phyloP scores from a whole-genome alignment of 2,329 filamentous ascomycete genomes.

The Botryotinia narcissicola region DNA sequence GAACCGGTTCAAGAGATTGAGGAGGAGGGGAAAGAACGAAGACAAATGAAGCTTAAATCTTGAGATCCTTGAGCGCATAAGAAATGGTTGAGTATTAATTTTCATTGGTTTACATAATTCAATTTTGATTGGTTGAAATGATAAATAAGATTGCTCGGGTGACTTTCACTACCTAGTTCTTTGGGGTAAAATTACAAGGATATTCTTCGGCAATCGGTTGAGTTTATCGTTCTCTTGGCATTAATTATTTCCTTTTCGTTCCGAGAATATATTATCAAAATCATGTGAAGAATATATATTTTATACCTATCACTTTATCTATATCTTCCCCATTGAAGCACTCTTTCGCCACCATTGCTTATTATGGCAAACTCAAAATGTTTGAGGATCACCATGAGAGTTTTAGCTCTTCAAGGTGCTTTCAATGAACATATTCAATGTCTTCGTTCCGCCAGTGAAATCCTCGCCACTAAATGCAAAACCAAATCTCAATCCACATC shows the following conservation, averaged over 20 bases:
- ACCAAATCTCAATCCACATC: neutral
- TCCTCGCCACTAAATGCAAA: conserved; percentile 39
- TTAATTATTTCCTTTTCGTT: neutral
- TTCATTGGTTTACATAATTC: neutral
- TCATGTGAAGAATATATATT: neutral
- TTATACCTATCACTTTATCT: neutral
- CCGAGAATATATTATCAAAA: neutral
- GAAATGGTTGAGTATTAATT: conserved; percentile 19
- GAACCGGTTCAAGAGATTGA: conserved; percentile 19
- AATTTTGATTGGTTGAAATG: neutral
- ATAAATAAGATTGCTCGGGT: conserved; percentile 15
- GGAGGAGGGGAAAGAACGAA: neutral
- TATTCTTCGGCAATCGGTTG: neutral
- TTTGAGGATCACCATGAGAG: conserved; percentile 51
- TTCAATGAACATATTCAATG: conserved; percentile 85
- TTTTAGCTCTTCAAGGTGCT: conserved; percentile 82
- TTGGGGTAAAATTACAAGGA: neutral
- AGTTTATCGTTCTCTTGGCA: neutral
- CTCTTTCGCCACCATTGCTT: no score
- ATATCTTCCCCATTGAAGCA: neutral
- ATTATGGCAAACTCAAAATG: neutral
- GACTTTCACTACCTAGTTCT: neutral
- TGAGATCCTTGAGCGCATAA: neutral
- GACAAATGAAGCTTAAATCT: neutral
- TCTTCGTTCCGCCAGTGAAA: conserved; percentile 64